Conservation (phyloP, 192 early-diverging fungal genomes). For the Coemansia sp. region DNA sequence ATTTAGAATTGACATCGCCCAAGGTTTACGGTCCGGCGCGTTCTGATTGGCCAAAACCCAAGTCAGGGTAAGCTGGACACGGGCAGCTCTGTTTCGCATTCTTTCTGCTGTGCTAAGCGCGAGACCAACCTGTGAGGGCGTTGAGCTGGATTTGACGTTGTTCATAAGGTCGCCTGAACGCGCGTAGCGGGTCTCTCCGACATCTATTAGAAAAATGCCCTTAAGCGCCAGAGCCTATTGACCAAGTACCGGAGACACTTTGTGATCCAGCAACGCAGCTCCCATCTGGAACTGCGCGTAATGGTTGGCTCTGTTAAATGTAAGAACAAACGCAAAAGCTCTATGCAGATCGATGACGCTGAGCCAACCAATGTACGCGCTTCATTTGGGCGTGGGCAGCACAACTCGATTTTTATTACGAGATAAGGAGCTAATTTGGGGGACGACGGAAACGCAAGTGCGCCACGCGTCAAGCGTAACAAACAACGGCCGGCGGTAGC, state of each 20-base stretch:
- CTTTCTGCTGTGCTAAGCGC: background rate
- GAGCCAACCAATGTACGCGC: background rate
- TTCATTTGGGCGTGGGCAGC: background rate
- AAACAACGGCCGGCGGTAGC: constrained; percentile 2
- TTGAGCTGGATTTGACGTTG: background rate
- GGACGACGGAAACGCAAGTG: background rate
- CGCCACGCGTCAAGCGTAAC: constrained; percentile 3
- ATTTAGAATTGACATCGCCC: background rate
- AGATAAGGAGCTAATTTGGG: background rate
- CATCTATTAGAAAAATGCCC: too few relatives aligned
- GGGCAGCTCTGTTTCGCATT: background rate
- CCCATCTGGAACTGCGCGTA: background rate
- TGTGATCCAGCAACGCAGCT: background rate
- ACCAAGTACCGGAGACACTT: background rate
- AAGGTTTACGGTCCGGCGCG: background rate
- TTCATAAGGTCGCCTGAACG: too few relatives aligned
- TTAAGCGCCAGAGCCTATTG: background rate
- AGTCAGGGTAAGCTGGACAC: background rate
- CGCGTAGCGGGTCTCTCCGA: too few relatives aligned
- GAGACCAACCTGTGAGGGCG: background rate
- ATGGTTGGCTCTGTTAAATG: background rate
- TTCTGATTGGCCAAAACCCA: background rate
- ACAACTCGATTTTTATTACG: background rate
- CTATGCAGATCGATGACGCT: background rate
- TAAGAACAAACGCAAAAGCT: background rate